Conservation (phyloP, 2,329 filamentous ascomycete species). For the Diaporthe australafricana region DNA sequence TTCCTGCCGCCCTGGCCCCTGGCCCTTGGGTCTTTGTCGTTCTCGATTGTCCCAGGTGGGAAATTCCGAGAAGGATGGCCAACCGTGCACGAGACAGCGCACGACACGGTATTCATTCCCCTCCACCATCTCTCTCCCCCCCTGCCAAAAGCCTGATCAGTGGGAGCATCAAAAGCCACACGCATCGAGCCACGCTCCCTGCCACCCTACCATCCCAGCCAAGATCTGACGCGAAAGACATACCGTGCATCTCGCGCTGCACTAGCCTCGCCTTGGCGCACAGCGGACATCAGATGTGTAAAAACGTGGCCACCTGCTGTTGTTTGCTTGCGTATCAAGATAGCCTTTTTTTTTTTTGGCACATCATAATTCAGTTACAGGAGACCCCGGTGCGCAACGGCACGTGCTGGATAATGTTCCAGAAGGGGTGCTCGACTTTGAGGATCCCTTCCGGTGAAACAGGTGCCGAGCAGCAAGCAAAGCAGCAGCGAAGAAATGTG, state of each 20-base stretch:
- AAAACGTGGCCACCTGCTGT: neutral
- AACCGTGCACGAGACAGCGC: neutral
- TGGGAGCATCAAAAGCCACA: neutral
- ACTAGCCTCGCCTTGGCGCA: constrained; percentile 9
- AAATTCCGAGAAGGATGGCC: neutral
- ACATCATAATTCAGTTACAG: neutral
- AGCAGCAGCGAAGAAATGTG: neutral
- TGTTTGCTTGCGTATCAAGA: neutral
- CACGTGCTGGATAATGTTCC: constrained; percentile 1
- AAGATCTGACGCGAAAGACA: neutral
- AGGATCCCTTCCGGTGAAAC: neutral
- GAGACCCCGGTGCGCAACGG: neutral
- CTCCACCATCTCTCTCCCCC: neutral
- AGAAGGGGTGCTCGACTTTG: neutral
- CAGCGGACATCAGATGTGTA: constrained; percentile 12
- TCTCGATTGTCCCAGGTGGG: neutral
- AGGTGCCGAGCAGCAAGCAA: neutral
- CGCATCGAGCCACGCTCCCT: constrained; percentile 17
- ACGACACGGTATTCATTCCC: neutral
- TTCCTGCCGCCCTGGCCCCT: neutral
- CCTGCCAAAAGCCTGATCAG: constrained; percentile 13
- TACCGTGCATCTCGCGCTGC: neutral
- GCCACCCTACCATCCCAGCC: neutral
- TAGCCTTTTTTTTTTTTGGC: too few species aligned
- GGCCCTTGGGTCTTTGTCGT: neutral